Conservation (phyloP, 129 eudicot species). For the Artemisia argyi region DNA sequence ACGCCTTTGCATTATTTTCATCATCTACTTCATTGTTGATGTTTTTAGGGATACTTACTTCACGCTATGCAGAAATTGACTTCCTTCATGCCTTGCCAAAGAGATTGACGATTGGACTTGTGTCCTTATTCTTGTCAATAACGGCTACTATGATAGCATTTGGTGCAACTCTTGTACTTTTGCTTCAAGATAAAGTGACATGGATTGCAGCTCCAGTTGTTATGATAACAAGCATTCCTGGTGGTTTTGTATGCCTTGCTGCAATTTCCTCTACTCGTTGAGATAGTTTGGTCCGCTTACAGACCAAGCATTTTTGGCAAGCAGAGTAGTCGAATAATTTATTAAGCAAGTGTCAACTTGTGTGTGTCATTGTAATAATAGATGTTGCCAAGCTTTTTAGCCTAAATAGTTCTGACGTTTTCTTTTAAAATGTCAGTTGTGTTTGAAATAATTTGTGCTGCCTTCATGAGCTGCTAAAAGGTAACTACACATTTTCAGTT, state of each 20-base stretch:
- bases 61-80: background rate
- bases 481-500: too few relatives aligned
- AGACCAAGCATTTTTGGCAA: background rate
- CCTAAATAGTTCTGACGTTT: too few relatives aligned
- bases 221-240: background rate
- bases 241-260: background rate
- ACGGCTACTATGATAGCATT: background rate
- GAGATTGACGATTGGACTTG: background rate
- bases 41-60: background rate
- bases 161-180: conserved; percentile 3
- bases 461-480: too few relatives aligned
- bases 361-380: too few relatives aligned
- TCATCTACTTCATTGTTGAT: background rate
- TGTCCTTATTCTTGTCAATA: background rate
- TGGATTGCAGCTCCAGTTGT: conserved; percentile 8
- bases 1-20: background rate
- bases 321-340: background rate
- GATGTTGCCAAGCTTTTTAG: too few relatives aligned
- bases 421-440: too few relatives aligned
- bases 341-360: too few relatives aligned
- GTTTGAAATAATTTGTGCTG: too few relatives aligned
- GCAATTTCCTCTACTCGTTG: background rate
- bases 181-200: conserved; percentile 1
- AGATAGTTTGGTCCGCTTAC: too few relatives aligned
- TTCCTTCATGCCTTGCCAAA: background rate